Conservation (phyloP, 2,329 filamentous ascomycete genomes). For the Epichloe glyceriae region DNA sequence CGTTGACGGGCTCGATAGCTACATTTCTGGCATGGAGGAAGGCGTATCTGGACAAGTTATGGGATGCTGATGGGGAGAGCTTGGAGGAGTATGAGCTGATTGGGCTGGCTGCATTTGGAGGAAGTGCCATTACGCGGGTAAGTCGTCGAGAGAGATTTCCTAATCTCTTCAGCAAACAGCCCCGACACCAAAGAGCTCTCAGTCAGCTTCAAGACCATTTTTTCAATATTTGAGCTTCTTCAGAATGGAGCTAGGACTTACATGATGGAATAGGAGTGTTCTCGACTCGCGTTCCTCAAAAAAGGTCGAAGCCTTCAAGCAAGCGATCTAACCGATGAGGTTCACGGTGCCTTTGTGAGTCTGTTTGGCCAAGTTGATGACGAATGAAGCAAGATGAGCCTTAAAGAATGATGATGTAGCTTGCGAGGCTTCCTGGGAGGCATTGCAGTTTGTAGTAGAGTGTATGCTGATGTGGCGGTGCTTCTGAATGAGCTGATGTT, state of each 20-base stretch:
- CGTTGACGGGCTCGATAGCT: slow-evolving; percentile 76
- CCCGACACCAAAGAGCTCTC: no score
- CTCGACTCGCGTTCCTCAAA: slow-evolving; percentile 71
- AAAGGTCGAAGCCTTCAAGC: slow-evolving; percentile 83
- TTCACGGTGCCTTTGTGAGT: slow-evolving; percentile 67
- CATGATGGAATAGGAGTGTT: slow-evolving; percentile 49
- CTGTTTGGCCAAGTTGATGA: slow-evolving; percentile 61
- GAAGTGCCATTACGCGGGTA: slow-evolving; percentile 73
- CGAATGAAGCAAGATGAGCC: slow-evolving; percentile 22
- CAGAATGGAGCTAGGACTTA: background rate
- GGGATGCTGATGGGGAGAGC: slow-evolving; percentile 43
- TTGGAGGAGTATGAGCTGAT: slow-evolving; percentile 47
- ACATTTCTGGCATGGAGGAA: slow-evolving; percentile 82
- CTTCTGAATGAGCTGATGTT: background rate
- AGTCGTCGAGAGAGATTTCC: slow-evolving; percentile 16
- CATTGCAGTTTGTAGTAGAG: background rate
- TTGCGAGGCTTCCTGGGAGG: background rate
- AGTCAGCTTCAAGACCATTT: no score
- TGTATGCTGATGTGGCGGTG: no score
- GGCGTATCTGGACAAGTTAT: slow-evolving; percentile 73
- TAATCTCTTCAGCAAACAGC: no score
- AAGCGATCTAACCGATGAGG: slow-evolving; percentile 82
- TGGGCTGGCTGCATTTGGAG: slow-evolving; percentile 71
- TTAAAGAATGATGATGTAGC: slow-evolving; percentile 8
- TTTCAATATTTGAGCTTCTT: no score